phyloP scores from a whole-genome alignment of 2,329 filamentous ascomycete species.

The Colletotrichum kahawae region DNA sequence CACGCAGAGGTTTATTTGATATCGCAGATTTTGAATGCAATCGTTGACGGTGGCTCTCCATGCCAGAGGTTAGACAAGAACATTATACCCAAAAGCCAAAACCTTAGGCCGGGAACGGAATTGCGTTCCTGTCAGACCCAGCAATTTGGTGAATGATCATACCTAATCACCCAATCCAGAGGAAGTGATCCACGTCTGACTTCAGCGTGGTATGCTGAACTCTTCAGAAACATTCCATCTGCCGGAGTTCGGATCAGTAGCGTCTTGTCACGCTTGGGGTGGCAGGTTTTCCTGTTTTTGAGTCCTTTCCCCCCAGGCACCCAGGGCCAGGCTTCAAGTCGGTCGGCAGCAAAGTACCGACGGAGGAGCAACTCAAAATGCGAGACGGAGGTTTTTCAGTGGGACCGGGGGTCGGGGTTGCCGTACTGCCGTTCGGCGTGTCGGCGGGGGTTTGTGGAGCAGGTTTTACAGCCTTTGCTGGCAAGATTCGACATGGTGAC shows the following conservation, averaged over 20 bases:
- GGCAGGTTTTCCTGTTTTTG: neutral
- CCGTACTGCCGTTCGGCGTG: neutral
- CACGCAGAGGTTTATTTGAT: neutral
- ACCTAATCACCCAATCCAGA: too few species aligned
- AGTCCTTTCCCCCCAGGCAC: neutral
- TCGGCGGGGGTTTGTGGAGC: neutral
- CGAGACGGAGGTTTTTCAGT: neutral
- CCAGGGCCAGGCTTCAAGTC: neutral
- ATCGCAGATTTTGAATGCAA: neutral
- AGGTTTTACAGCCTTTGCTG: neutral
- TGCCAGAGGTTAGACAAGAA: neutral
- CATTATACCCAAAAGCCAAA: neutral
- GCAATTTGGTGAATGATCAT: neutral
- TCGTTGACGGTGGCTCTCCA: neutral
- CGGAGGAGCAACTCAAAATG: neutral
- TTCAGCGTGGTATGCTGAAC: neutral
- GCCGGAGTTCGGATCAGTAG: neutral
- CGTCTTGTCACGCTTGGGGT: neutral
- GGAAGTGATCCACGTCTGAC: neutral
- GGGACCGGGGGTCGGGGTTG: neutral
- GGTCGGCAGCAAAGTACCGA: neutral
- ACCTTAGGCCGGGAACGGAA: neutral
- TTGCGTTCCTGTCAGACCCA: neutral
- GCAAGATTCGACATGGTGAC: neutral
- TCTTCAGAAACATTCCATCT: neutral